Conservation (phyloP, 257 asterid species). For the Fraxinus excelsior region DNA sequence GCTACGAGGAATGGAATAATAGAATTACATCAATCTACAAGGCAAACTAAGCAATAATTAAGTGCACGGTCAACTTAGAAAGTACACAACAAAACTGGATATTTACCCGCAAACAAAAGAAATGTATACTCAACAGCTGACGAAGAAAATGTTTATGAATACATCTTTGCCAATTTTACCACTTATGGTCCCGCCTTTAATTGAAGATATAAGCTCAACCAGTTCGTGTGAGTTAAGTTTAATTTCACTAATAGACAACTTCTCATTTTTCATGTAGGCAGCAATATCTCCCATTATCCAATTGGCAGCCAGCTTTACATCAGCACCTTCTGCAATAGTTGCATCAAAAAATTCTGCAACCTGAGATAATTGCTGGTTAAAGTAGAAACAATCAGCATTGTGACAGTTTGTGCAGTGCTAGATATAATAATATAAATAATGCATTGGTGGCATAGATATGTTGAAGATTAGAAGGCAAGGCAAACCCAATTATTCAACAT, state of each 20-base stretch:
- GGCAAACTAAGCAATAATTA: no score
- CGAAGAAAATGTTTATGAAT: neutral
- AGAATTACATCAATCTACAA: no score
- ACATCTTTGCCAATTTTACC: constrained; percentile 99
- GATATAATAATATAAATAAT: neutral
- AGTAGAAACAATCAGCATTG: neutral
- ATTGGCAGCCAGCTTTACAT: constrained; percentile 79
- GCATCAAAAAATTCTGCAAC: constrained; percentile 84
- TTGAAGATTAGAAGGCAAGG: neutral
- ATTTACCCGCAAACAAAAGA: neutral
- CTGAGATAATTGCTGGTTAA: constrained; percentile 39
- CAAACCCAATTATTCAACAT: neutral
- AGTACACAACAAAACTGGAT: neutral
- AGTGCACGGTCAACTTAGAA: neutral
- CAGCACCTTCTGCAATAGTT: constrained; percentile 72
- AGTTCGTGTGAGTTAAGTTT: constrained; percentile 81
- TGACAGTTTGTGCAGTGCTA: neutral
- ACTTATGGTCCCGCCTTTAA: constrained; percentile 81
- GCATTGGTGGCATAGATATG: neutral
- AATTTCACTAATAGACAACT: constrained; percentile 63
- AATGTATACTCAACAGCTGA: neutral
- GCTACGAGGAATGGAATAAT: no score
- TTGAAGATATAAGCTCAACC: constrained; percentile 83
- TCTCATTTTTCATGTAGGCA: constrained; percentile 86
- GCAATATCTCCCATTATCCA: constrained; percentile 99